phyloP scores from a whole-genome alignment of 2,329 filamentous ascomycete species.

The Fusarium papillatum region DNA sequence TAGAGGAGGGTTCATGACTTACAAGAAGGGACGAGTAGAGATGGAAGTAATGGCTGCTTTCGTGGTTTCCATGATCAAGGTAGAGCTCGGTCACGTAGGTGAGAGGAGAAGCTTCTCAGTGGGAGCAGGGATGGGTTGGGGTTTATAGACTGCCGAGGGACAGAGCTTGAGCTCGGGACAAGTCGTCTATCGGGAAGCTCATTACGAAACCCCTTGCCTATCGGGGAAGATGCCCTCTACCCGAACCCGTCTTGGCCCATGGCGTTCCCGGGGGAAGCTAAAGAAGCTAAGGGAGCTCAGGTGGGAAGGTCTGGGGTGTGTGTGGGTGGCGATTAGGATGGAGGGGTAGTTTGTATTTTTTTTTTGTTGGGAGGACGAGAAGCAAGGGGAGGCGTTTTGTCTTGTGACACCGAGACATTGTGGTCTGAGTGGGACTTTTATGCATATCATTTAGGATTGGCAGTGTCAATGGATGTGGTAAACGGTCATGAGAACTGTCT shows the following conservation, averaged over 20 bases:
- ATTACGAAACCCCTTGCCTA: background rate
- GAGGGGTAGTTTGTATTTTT: background rate
- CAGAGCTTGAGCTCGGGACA: background rate
- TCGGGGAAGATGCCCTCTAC: constrained; percentile 12
- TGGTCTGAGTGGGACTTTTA: background rate
- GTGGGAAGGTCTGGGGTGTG: background rate
- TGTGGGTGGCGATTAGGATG: background rate
- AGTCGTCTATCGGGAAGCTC: background rate
- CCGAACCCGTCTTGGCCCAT: constrained; percentile 4
- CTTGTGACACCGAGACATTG: background rate
- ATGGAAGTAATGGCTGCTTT: constrained; percentile 24
- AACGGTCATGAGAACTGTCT: background rate
- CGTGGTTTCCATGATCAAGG: constrained; percentile 6
- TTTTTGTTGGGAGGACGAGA: constrained; percentile 2
- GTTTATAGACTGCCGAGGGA: constrained; percentile 5
- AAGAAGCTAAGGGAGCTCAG: constrained; percentile 1
- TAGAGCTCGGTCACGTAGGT: background rate
- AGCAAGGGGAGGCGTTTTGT: background rate
- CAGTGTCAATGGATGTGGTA: background rate
- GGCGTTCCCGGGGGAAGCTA: constrained; percentile 3
- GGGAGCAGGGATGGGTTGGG: constrained; percentile 12
- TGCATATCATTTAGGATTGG: background rate
- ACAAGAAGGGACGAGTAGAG: constrained; percentile 39
- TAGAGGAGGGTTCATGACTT: background rate
- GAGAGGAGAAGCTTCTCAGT: background rate